Evolutionary conservation across 2,329 filamentous ascomycete species (phyloP), one percentile per base, ranked within the genome.

Genomic region (Penicillium concentricum): DNA sequence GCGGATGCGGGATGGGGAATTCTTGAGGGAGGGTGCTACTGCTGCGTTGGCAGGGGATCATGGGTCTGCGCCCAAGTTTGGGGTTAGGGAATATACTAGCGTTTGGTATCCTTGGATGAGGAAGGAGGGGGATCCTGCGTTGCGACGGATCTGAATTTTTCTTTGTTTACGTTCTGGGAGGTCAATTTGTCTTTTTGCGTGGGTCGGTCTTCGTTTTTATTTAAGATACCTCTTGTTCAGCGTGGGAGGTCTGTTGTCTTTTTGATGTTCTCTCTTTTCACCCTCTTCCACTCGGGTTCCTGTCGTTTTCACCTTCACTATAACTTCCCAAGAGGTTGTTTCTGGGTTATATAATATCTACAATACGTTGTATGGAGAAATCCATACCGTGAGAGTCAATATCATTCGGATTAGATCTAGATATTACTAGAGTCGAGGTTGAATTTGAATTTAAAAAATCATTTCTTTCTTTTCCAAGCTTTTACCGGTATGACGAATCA

Each of bases 71-170:
- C 44, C 44, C 3, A 46, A 46, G 44, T 46, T 34, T 10, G 44
- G 44, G 2, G 44, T 46, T n/a, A n/a, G 30, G 44, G 69, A 74
- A 47, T 75, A 72, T 67, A 73, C 70, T 16, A 67, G 69, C 41
- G 63, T 73, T 20, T 74, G 76, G 68, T 79, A 74, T 67, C 72
- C 74, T 22, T 78, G 76, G 76, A 78, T 78, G 76, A 68, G 68
- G 12, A 70, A 72, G 61, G 61, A 52, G 4, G 20, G 12, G 16
- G 53, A 52, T 20, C 15, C 24, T 39, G 12, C n/a, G 16, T 13
- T 37, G 38, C 28, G 37, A 34, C n/a, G 42, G 28, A 30, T 30
- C 10, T 57, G 53, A 13, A 42, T 4, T 18, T 20, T 46, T 30
- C 41, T 18, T 18, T 49, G 16, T 20, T 39, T 39, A 28, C 28